Conservation (phyloP, 257 asterid species). For the Ocimum tenuiflorum region DNA sequence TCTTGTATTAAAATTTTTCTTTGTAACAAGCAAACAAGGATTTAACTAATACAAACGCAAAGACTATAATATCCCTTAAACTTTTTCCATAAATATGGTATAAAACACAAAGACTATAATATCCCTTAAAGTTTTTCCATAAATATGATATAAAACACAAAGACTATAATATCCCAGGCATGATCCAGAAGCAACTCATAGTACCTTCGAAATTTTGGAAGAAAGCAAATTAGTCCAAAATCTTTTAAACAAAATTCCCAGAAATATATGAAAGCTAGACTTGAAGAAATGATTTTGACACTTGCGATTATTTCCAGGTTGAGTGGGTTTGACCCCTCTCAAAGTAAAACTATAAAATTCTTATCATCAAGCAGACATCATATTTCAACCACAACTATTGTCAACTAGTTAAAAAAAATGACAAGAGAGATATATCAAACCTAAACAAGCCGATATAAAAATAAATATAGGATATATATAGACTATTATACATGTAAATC, state of each 20-base stretch:
- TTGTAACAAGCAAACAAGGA: neutral
- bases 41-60: neutral
- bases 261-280: neutral
- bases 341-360: neutral
- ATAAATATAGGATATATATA: neutral
- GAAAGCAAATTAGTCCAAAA: neutral
- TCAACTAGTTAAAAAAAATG: neutral
- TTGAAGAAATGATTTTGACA: conserved; percentile 5
- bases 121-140: neutral
- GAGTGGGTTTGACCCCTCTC: neutral
- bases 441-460: neutral
- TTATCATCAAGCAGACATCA: neutral
- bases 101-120: neutral
- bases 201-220: too few species aligned
- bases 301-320: neutral
- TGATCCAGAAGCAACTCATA: too few species aligned
- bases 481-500: neutral
- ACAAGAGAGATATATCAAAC: neutral
- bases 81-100: neutral
- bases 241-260: neutral
- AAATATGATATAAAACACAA: neutral
- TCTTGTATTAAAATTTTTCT: neutral
- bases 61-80: neutral
- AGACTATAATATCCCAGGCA: neutral
- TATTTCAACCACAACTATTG: neutral